Evolutionary conservation across 2,329 filamentous ascomycete species (phyloP), one percentile per base, ranked within the genome.

Genomic region (Colletotrichum lini): DNA sequence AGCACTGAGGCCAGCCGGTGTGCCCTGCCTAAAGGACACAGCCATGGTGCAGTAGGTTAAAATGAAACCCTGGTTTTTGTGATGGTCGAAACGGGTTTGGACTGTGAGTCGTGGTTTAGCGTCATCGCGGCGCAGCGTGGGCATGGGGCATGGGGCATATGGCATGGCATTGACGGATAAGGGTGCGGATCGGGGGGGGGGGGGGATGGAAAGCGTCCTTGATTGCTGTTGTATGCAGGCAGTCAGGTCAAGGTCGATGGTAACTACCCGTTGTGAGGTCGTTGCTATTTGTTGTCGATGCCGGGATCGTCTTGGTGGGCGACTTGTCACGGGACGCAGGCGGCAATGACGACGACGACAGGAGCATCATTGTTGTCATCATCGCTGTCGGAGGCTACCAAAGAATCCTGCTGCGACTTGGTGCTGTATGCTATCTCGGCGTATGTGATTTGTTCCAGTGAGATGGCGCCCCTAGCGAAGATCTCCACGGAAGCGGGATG

Each of bases 171-270:
- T 53, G 26, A 21, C 61, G 61, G 53, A 59, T 56, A 38, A 47
- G 57, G 56, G 53, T 49, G 53, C 52, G 52, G 53, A 59, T 57
- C 47, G 47, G 42, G 23, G 42, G n/a, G 26, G n/a, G 47, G 42
- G 23, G 42, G n/a, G 26, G n/a, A 35, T 3, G 16, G 52, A 38
- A 44, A 23, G 52, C 9, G 23, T 40, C 18, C 42, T 44, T n/a
- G 53, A 54, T 58, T 52, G 66, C 52, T 68, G 44, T 65, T 52
- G 52, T 52, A 9, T 52, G 50, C 50, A 7, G 50, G 50, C 50
- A 7, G 50, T 21, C 13, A 16, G 50, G 54, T 45, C 38, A 18
- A 35, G 35, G 13, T 59, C 30, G n/a, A n/a, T 60, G 57, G 40
- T 45, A 26, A 35, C 26, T 30, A 59, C 42, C 56, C 56, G 23